Conservation (phyloP, 345 rosid genomes). For the Rhodamnia rubescens region DNA sequence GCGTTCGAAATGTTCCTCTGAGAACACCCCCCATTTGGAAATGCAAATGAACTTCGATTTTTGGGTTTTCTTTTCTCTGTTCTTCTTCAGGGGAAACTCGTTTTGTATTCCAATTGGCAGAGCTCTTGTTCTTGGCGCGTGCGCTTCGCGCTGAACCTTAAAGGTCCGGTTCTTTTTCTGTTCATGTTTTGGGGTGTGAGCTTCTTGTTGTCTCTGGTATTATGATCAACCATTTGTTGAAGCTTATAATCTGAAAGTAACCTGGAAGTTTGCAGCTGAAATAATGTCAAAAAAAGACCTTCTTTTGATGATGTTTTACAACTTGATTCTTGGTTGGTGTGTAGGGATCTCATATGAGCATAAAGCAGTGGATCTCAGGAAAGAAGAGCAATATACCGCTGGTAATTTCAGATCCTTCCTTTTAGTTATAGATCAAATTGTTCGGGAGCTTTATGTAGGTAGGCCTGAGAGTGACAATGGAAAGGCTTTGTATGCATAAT, state of each 20-base stretch:
- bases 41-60: neutral
- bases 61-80: neutral
- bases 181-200: neutral
- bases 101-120: constrained; percentile 39
- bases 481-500: neutral
- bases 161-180: constrained; percentile 13
- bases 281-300: neutral
- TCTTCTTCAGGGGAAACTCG: neutral
- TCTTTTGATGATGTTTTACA: neutral
- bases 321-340: neutral
- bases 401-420: constrained; percentile 9
- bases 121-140: constrained; percentile 70
- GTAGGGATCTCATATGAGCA: constrained; percentile 37
- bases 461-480: neutral
- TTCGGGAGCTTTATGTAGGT: neutral
- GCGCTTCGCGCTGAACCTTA: constrained; percentile 43
- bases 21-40: neutral
- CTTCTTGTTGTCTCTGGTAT: neutral
- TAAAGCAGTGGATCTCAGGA: constrained; percentile 30
- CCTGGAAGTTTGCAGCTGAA: neutral
- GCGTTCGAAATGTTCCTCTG: neutral
- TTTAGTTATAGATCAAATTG: neutral
- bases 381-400: constrained; percentile 33
- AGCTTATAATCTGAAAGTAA: neutral
- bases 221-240: neutral